Evolutionary conservation across 306 rosid genomes (phyloP).

Genomic region (Sicyos edulis): DNA sequence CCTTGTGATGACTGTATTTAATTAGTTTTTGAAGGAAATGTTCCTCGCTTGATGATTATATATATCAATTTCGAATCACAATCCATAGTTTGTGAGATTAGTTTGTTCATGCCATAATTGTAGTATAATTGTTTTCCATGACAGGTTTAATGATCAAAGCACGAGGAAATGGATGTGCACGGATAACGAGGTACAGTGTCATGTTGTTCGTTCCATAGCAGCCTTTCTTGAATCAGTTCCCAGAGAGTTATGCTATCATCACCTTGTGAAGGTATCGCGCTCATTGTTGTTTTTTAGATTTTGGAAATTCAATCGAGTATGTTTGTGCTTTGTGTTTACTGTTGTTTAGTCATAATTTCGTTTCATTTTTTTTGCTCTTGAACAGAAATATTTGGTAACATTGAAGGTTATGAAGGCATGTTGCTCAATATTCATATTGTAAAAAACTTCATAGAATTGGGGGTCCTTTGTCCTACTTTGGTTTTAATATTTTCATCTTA

Average conservation of each 20-base stretch:
- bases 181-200: conserved; percentile 75
- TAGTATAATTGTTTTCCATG: neutral
- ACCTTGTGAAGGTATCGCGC: conserved; percentile 51
- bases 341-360: neutral
- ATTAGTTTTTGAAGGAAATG: neutral
- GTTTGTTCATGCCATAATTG: neutral
- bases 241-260: conserved; percentile 33
- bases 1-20: neutral
- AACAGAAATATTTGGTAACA: neutral
- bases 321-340: neutral
- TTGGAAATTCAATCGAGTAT: conserved; percentile 5
- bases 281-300: neutral
- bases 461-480: too few relatives aligned
- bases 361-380: neutral
- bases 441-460: too few relatives aligned
- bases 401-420: neutral
- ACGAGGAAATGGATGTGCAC: conserved; percentile 53
- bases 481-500: too few relatives aligned
- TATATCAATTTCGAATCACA: neutral
- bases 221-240: conserved; percentile 65
- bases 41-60: neutral
- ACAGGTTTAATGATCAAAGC: conserved; percentile 43
- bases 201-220: conserved; percentile 47
- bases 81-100: neutral
- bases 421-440: neutral